Percentiles rank a stretch among this genome's conserved stretches.
Conservation (phyloP, 257 asterid species). For the Verbena officinalis region DNA sequence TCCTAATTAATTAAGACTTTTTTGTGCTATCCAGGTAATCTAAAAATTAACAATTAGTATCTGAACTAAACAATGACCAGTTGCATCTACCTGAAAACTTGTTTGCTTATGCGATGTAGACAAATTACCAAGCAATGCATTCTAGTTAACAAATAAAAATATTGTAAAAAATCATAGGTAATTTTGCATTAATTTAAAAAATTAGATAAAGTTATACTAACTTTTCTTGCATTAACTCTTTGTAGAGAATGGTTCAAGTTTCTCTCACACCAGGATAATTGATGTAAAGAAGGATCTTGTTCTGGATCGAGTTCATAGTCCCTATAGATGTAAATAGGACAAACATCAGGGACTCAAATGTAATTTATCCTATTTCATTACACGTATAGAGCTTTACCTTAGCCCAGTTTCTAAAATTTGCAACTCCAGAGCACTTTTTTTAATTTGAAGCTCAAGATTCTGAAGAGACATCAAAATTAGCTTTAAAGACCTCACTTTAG, state of each 20-base stretch:
- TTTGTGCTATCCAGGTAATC: background rate
- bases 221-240: constrained; percentile 41
- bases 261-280: constrained; percentile 60
- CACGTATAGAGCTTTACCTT: constrained; percentile 36
- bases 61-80: background rate
- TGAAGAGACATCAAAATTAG: constrained; percentile 21
- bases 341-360: background rate
- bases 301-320: constrained; percentile 48
- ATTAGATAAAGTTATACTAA: constrained; percentile 20
- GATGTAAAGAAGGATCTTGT: constrained; percentile 61
- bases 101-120: constrained; percentile 7
- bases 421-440: constrained; percentile 41
- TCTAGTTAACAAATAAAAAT: constrained; percentile 17
- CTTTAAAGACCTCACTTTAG: background rate
- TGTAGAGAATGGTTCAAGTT: constrained; percentile 49
- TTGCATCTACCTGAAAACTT: constrained; percentile 19
- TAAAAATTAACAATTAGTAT: background rate
- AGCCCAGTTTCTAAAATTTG: constrained; percentile 52
- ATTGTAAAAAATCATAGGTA: too few species aligned
- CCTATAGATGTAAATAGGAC: constrained; percentile 27
- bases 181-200: background rate
- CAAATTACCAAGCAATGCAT: constrained; percentile 7
- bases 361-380: background rate
- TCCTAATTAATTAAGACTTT: background rate
- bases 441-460: constrained; percentile 62